Conservation (phyloP, 2,329 filamentous ascomycete species). For the Talaromyces amestolkiae region DNA sequence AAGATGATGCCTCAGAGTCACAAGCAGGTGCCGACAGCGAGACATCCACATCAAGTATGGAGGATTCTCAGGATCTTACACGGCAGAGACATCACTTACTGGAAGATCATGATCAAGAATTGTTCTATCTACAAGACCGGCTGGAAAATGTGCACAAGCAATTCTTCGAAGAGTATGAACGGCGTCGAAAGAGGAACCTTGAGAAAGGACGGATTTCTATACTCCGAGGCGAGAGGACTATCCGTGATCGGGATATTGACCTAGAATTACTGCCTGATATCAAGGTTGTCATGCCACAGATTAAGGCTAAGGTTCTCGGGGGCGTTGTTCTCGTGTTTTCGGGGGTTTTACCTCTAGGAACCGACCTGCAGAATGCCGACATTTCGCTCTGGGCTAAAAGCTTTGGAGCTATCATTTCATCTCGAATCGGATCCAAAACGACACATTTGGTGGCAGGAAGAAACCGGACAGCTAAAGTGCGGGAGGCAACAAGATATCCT, state of each 20-base stretch:
- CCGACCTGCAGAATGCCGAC: slow-evolving; percentile 76
- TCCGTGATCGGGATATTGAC: slow-evolving; percentile 47
- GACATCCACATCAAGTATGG: slow-evolving; percentile 38
- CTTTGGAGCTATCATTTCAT: slow-evolving; percentile 68
- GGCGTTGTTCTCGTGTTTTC: slow-evolving; percentile 82
- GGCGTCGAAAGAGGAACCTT: slow-evolving; percentile 44
- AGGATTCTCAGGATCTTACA: slow-evolving; percentile 38
- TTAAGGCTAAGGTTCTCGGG: slow-evolving; percentile 74
- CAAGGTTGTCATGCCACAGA: slow-evolving; percentile 73
- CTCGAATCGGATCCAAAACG: slow-evolving; percentile 46
- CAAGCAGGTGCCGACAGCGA: slow-evolving; percentile 48
- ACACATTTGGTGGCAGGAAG: slow-evolving; percentile 54
- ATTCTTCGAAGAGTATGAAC: slow-evolving; percentile 83
- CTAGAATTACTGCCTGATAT: slow-evolving; percentile 74
- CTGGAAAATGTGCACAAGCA: slow-evolving; percentile 70
- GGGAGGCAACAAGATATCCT: slow-evolving; percentile 74
- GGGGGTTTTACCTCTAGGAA: slow-evolving; percentile 79
- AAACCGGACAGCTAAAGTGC: slow-evolving; percentile 85
- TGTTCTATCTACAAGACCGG: slow-evolving; percentile 72
- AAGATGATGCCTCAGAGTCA: slow-evolving; percentile 64
- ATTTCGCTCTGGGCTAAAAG: slow-evolving; percentile 81
- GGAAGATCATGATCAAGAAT: slow-evolving; percentile 82
- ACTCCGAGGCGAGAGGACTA: slow-evolving; percentile 50
- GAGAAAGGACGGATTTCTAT: slow-evolving; percentile 48
- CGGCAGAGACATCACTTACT: slow-evolving; percentile 70